A percentile compares a stretch with the other conserved stretches of the same genome.
Evolutionary conservation across 2,329 filamentous ascomycete species (phyloP).

Genomic region (Dryadomyces quercivorus): DNA sequence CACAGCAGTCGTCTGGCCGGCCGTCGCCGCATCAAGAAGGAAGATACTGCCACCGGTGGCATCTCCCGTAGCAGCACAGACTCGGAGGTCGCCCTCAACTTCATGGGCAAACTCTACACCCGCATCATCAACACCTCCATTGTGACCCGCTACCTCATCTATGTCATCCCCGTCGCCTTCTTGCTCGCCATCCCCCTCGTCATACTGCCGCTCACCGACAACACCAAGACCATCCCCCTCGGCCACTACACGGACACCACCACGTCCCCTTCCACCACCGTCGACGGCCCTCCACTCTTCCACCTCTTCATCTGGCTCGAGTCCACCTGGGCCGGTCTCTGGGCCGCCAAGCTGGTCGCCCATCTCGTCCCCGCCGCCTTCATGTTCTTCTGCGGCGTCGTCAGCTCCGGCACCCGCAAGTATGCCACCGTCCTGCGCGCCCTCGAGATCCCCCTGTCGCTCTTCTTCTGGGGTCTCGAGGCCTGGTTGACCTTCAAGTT

Average conservation of each 20-base stretch:
- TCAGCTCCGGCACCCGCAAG: constrained; percentile 58
- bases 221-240: constrained; percentile 17
- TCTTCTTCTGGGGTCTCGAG: constrained; percentile 57
- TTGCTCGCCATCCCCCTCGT: constrained; percentile 51
- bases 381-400: constrained; percentile 57
- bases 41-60: constrained; percentile 17
- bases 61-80: constrained; percentile 30
- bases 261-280: constrained; percentile 11
- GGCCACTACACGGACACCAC: constrained; percentile 16
- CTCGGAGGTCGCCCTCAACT: constrained; percentile 43
- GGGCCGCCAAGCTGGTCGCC: constrained; percentile 54
- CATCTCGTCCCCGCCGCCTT: constrained; percentile 48
- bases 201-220: constrained; percentile 34
- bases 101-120: constrained; percentile 53
- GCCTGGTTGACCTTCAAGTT: constrained; percentile 50
- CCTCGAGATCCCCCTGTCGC: constrained; percentile 52
- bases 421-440: constrained; percentile 54
- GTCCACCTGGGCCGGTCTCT: constrained; percentile 54
- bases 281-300: constrained; percentile 38
- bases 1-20: constrained; percentile 24
- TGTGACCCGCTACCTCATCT: constrained; percentile 54
- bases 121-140: constrained; percentile 52
- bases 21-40: constrained; percentile 33
- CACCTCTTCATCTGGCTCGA: constrained; percentile 58
- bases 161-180: constrained; percentile 51